phyloP scores from a whole-genome alignment of 164 flowering plant genomes.

The Sextonia rubra region DNA sequence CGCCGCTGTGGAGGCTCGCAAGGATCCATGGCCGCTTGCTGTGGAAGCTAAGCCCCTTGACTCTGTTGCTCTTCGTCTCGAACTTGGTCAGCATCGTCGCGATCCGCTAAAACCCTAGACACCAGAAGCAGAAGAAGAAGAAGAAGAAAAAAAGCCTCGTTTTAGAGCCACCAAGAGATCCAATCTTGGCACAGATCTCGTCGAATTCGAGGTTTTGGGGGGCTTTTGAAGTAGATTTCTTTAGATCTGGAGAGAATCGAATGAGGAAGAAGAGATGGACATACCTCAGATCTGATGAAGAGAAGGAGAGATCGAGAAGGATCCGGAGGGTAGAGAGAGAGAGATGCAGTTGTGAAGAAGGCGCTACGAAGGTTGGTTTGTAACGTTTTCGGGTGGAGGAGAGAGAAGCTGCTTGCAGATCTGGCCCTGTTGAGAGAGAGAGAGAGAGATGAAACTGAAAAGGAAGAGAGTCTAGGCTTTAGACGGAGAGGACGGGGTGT shows the following conservation, averaged over 20 bases:
- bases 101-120: slow-evolving; percentile 7
- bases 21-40: slow-evolving; percentile 93
- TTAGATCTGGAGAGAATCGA: background rate
- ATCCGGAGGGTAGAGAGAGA: too few species aligned
- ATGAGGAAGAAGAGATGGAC: background rate
- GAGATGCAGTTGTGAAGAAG: background rate
- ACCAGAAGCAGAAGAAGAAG: background rate
- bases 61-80: slow-evolving; percentile 95
- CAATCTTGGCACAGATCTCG: background rate
- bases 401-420: too few species aligned
- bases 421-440: background rate
- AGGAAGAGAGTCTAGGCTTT: background rate
- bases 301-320: background rate
- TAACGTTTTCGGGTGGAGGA: background rate
- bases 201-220: background rate
- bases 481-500: too few species aligned
- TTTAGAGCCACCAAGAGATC: background rate
- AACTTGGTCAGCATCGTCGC: slow-evolving; percentile 83
- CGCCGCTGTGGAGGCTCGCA: slow-evolving; percentile 96
- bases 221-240: background rate
- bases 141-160: too few species aligned
- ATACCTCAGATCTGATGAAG: slow-evolving; percentile 4
- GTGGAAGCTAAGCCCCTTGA: slow-evolving; percentile 89
- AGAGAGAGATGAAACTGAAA: background rate
- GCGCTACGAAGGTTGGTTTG: background rate